Base-by-base conservation (phyloP, 148 eudicot genomes). In the Rhododendron ferrugineum region DNA sequence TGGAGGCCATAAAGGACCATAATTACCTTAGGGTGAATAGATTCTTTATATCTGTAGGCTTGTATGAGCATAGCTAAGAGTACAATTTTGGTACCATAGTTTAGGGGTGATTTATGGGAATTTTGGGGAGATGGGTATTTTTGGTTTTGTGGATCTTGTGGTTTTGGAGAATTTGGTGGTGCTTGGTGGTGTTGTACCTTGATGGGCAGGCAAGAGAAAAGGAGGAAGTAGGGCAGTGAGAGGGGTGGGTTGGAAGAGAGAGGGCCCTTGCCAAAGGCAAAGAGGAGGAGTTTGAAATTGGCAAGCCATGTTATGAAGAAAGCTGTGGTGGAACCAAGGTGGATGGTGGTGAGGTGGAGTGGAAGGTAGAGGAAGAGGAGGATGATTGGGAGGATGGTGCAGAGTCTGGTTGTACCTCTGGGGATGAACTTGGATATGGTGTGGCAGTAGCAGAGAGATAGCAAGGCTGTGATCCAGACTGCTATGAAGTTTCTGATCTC, bases 231-330 rank as follows among this genome's bases (percentile, higher is more conserved):
- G 37, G 84, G 75, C 1, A 91, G 28, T 0, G 91, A 82, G 16
- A 91, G 26, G 2, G 88, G 83, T 20, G 85, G 85, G 34, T 23
- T 3, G 4, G 76, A 26, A 3, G 64, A 34, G 34, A 85, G 73
- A 64, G 86, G 86, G 16, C 90, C 90, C 13, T 58, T 40, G 20
- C 78, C 84, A 58, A 87, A 92, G 50, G 93, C 82, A 36, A 86
- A 91, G 40, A 90, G 87, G 74, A 86, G 85, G 84, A 86, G 88
- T 58, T 90, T 92, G 90, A 92, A 92, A 75, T 78, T 90, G 49
- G 89, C 89, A 30, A 92, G 90, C 93, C 93, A 92, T 32, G 91
- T n/a, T 23, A 89, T 84, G 83, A 86, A 88, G 90, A 90, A 92
- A 50, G 79, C 68, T 28, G 89, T 80, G 49, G 82, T 78, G 58